Percentiles rank a stretch among this genome's conserved stretches.
These are phyloP conservation scores for Tarenaya hassleriana DNA, from an alignment of 345 rosid species.

Conservation along the genomic window DNA sequence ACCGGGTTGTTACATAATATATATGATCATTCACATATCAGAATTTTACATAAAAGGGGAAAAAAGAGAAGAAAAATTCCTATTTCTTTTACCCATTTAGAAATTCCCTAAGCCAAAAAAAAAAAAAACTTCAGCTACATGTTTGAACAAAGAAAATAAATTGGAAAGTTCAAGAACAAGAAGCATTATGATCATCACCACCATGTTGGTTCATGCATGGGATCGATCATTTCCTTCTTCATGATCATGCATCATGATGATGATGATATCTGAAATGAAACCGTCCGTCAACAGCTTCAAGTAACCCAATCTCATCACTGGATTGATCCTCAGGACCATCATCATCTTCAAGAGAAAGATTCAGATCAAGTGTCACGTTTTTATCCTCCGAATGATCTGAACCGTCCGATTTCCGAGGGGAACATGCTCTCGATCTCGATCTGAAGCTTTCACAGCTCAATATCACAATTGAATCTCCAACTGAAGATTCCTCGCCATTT, in stretches of 20 bases:
- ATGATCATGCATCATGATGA: slow-evolving; percentile 16
- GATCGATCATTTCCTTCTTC: too few relatives aligned
- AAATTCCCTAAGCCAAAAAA: slow-evolving; percentile 20
- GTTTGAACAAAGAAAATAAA: slow-evolving; percentile 20
- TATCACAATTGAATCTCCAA: slow-evolving; percentile 64
- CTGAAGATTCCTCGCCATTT: slow-evolving; percentile 43
- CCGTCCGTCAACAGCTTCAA: slow-evolving; percentile 61
- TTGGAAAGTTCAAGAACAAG: too few relatives aligned
- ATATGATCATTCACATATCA: slow-evolving; percentile 30
- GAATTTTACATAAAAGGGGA: slow-evolving; percentile 27
- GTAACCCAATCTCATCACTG: slow-evolving; percentile 56
- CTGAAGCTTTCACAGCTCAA: slow-evolving; percentile 71
- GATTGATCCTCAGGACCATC: slow-evolving; percentile 34
- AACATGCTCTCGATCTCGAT: slow-evolving; percentile 66
- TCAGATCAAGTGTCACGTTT: slow-evolving; percentile 52
- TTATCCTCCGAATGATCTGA: slow-evolving; percentile 28
- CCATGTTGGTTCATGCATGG: slow-evolving; percentile 11
- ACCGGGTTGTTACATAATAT: too few relatives aligned
- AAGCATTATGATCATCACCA: not conserved
- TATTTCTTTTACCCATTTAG: slow-evolving; percentile 22
- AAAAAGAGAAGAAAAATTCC: not conserved
- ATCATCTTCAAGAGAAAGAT: slow-evolving; percentile 54
- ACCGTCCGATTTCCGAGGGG: slow-evolving; percentile 45
- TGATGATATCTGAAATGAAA: slow-evolving; percentile 39
- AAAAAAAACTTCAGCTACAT: slow-evolving; percentile 19